Base-by-base conservation (phyloP, 2,329 filamentous ascomycete species). In the Colletotrichum lentis region DNA sequence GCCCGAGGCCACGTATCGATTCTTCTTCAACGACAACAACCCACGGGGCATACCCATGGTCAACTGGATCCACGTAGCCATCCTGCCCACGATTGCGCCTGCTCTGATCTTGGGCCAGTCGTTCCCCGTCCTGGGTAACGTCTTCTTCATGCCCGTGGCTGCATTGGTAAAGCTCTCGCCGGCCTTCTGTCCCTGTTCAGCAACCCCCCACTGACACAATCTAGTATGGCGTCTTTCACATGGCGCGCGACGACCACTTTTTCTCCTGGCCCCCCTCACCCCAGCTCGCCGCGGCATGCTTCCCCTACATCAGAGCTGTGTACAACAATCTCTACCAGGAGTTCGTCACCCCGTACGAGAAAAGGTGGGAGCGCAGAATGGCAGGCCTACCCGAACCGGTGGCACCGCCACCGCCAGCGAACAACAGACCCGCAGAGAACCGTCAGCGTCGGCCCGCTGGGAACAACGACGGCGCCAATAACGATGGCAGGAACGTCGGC, bases 211-310 rank as follows among this genome's bases (percentile, higher is more conserved):
- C 62, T 58, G 43, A 44, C 10, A 31, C 4, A 22, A 37, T 12
- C 43, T 61, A 87, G 85, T 86, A 84, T 64, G 82, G 81, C 57
- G 78, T 81, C 12, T 79, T 80, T 41, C 80, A 84, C 31, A 73
- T 83, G 43, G 77, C 82, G 61, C 78, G 81, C 50, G 78, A 84
- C 47, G 77, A 81, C 37, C 73, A 81, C n/a, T 78, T 83, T 55
- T 76, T 84, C 22, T 73, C 75, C 16, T 88, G 86, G 86, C 86
- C 86, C 0, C 85, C 85, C 0, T 83, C 85, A 0, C 82, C 85
- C 0, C 79, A 81, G 46, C 82, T 85, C 67, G 83, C 81, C n/a
- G 78, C 82, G 1, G 69, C 83, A 3, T 50, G 35, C 37, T 82
- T 86, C 69, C 86, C 86, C 0, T 81, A 81, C 50, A 74, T 82